Evolutionary conservation across 1,139 yeast genomes (phyloP).

Genomic region (Geotrichum bryndzae): DNA sequence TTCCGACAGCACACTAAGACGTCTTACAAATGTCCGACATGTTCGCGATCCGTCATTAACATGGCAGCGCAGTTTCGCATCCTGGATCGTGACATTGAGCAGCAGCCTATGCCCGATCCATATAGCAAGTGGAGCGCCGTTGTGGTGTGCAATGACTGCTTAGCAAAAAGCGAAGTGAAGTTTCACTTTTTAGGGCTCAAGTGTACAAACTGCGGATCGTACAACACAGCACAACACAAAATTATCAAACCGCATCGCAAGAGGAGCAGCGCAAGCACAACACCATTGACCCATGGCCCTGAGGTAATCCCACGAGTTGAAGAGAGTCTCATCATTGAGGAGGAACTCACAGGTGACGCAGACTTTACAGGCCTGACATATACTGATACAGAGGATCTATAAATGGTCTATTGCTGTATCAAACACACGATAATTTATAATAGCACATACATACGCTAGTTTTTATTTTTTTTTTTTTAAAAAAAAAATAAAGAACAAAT

Average conservation of each 20-base stretch:
- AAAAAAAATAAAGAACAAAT: not conserved
- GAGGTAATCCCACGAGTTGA: not conserved
- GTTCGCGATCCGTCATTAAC: conserved; percentile 75
- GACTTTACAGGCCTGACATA: not conserved
- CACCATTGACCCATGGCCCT: not conserved
- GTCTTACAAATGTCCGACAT: conserved; percentile 84
- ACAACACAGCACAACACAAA: conserved; percentile 71
- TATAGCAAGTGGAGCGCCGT: conserved; percentile 71
- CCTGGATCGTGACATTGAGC: conserved; percentile 71
- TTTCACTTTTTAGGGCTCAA: conserved; percentile 84
- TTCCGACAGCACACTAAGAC: conserved; percentile 73
- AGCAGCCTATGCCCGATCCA: conserved; percentile 76
- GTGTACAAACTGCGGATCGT: conserved; percentile 80
- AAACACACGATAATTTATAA: not conserved
- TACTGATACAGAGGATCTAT: not conserved
- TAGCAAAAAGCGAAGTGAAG: conserved; percentile 66
- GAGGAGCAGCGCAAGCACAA: not conserved
- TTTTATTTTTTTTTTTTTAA: not conserved
- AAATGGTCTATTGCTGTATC: not conserved
- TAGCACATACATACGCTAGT: not conserved
- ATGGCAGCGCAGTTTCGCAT: conserved; percentile 86
- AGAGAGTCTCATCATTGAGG: not conserved
- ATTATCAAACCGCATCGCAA: conserved; percentile 39
- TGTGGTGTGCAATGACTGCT: conserved; percentile 82
- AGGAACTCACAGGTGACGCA: not conserved